phyloP scores from a whole-genome alignment of 1,139 yeast species.

The Taphrina wiesneri region DNA sequence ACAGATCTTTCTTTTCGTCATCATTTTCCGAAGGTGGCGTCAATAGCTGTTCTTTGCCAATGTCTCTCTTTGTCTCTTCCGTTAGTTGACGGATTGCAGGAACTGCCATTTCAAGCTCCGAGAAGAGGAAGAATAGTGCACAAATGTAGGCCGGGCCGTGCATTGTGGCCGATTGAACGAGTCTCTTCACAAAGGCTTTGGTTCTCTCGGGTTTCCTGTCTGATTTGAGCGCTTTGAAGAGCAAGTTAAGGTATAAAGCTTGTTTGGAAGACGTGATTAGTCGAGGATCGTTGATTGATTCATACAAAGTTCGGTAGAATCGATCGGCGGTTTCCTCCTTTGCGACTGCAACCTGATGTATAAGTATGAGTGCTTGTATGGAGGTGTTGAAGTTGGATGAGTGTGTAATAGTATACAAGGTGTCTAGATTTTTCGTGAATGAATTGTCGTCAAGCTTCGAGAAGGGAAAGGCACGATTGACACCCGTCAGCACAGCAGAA shows the following conservation, averaged over 20 bases:
- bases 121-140: conserved; percentile 80
- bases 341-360: conserved; percentile 64
- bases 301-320: conserved; percentile 84
- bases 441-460: conserved; percentile 71
- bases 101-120: conserved; percentile 60
- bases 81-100: conserved; percentile 56
- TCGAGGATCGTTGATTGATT: conserved; percentile 82
- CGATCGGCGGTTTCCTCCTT: conserved; percentile 56
- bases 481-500: conserved; percentile 89
- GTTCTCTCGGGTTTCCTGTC: conserved; percentile 69
- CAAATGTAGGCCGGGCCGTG: conserved; percentile 59
- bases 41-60: conserved; percentile 41
- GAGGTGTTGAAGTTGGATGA: conserved; percentile 93
- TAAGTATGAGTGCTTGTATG: conserved; percentile 83
- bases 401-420: conserved; percentile 86
- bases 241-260: conserved; percentile 79
- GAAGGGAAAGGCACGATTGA: conserved; percentile 95
- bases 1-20: conserved; percentile 44
- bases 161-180: conserved; percentile 79
- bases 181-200: conserved; percentile 87
- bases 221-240: conserved; percentile 77
- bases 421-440: conserved; percentile 76
- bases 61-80: conserved; percentile 43
- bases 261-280: conserved; percentile 81
- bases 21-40: conserved; percentile 47